A percentile compares a stretch with the other conserved stretches of the same genome.
These are phyloP conservation scores for Xylaria intraflava DNA, from an alignment of 495 filamentous ascomycete species.

Conservation along the genomic window DNA sequence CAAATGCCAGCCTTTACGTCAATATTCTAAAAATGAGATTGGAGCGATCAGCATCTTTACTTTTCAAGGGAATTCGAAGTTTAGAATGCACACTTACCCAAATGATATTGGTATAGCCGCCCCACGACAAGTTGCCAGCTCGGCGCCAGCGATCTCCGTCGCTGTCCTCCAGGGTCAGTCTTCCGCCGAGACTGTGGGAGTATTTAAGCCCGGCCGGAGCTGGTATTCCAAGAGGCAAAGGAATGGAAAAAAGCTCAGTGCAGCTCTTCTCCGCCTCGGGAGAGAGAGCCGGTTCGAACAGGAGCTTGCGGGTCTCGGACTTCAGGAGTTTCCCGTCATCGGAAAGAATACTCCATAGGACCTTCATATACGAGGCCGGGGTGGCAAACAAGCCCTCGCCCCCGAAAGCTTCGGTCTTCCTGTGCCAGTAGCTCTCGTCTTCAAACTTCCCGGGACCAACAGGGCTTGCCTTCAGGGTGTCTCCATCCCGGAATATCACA, in stretches of 20 bases:
- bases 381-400: slow-evolving; percentile 9
- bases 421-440: slow-evolving; percentile 2
- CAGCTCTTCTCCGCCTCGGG: slow-evolving; percentile 3
- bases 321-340: slow-evolving; percentile 6
- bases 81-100: neutral
- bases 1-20: slow-evolving; percentile 5
- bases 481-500: slow-evolving; percentile 13
- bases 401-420: neutral
- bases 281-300: neutral
- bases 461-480: neutral
- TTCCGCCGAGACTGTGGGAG: neutral
- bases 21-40: neutral
- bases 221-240: neutral
- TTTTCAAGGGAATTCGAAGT: neutral
- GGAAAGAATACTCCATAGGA: slow-evolving; percentile 7
- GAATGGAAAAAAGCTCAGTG: too few species aligned
- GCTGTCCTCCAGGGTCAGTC: slow-evolving; percentile 5
- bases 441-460: neutral
- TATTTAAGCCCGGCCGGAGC: neutral
- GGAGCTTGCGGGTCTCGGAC: neutral
- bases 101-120: slow-evolving; percentile 1
- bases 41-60: neutral
- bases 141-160: slow-evolving; percentile 9
- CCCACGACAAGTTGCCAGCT: slow-evolving; percentile 9
- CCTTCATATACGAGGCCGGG: slow-evolving; percentile 3